Evolutionary conservation across 139 green algal species (phyloP), one percentile per base, ranked within the genome.

Genomic region (Diplosphaera chodatii): DNA sequence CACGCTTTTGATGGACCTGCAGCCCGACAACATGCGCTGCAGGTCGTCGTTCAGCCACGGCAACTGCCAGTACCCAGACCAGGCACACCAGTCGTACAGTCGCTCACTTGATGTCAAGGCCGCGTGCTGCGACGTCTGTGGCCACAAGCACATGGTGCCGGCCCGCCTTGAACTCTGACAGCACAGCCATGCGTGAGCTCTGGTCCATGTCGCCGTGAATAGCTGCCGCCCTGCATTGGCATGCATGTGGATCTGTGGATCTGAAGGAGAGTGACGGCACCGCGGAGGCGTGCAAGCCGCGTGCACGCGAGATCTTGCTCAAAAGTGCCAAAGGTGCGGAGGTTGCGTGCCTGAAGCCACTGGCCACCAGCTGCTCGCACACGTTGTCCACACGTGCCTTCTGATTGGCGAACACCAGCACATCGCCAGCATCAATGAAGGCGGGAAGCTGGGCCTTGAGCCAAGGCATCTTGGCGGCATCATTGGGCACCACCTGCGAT

Each of bases 141-240:
- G 88, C 90, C 29, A 96, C 88, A 71, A 93, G 69, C 40, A 80
- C 72, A 63, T 82, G 79, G 1, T 74, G 62, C 22, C 66, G 67
- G 31, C 80, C 81, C 1, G 73, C 66, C 55, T 79, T 91, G 79
- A 96, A 93, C 18, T 71, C 55, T 32, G 68, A 48, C 66, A 96
- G 79, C 22, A 84, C 83, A 23, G 78, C 70, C 79, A 87, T 89
- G 64, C 90, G 82, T 6, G 75, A 74, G 72, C 75, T 71, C 84
- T 98, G 93, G 75, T 96, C 90, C 87, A 97, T 92, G 76, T 97
- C 94, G 23, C 94, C 94, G 76, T 99, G 94, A 40, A 99, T 92
- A 25, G 81, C 87, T 1, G 59, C 92, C 4, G 83, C 85, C 56
- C 83, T 87, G 71, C 82, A 80, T n/a, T n/a, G n/a, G n/a, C n/a